Evolutionary conservation across 495 filamentous ascomycete species (phyloP).

Genomic region (Cercophora newfieldiana): DNA sequence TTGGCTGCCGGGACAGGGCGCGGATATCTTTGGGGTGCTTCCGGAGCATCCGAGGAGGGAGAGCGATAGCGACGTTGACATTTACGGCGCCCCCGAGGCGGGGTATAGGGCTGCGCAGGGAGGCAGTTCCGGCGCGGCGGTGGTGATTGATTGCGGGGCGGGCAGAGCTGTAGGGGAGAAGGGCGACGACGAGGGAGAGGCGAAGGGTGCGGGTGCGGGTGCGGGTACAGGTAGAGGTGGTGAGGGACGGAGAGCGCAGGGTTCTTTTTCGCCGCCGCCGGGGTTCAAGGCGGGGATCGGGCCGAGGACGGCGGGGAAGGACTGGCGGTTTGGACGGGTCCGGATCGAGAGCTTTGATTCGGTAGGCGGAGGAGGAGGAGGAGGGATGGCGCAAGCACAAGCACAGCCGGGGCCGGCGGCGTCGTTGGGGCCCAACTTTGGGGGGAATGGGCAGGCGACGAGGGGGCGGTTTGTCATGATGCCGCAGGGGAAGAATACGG

Average conservation of each 20-base stretch:
- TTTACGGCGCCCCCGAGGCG: no score
- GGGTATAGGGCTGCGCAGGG: no score
- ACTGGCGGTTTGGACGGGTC: conserved; percentile 50
- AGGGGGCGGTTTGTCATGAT: conserved; percentile 79
- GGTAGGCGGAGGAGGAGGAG: conserved; percentile 16
- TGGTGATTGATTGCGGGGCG: conserved; percentile 48
- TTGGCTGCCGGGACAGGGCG: conserved; percentile 41
- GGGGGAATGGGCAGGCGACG: conserved; percentile 46
- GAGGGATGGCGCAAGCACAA: not conserved
- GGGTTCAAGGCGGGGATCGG: conserved; percentile 37
- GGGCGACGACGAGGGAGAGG: no score
- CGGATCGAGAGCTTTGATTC: conserved; percentile 47
- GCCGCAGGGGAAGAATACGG: conserved; percentile 70
- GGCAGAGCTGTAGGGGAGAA: not conserved
- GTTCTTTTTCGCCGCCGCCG: conserved; percentile 33
- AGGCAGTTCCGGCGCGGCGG: no score
- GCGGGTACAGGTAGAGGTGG: not conserved
- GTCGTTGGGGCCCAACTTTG: conserved; percentile 45
- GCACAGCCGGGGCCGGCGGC: conserved; percentile 38
- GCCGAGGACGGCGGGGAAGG: conserved; percentile 39
- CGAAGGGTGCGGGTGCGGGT: not conserved
- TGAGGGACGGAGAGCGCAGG: conserved; percentile 24
- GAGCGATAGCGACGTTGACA: not conserved
- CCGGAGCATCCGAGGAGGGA: conserved; percentile 40
- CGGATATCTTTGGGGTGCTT: conserved; percentile 48